These are phyloP conservation scores for Lactuca saligna DNA, from an alignment of 129 eudicot species.

Conservation along the genomic window DNA sequence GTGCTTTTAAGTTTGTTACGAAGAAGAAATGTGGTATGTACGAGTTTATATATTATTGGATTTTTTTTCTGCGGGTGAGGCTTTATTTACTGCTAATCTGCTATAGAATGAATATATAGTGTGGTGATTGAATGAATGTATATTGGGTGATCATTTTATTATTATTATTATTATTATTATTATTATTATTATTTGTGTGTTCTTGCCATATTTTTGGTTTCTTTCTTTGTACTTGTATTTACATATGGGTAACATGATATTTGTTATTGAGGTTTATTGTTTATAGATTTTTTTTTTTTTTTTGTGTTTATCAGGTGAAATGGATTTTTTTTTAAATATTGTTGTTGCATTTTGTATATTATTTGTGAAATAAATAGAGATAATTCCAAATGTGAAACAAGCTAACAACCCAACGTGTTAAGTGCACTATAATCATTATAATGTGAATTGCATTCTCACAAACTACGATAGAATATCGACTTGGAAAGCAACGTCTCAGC, in stretches of 20 bases:
- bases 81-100: background rate
- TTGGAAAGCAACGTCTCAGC: conserved; percentile 7
- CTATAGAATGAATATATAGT: background rate
- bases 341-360: no score
- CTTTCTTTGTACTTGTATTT: background rate
- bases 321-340: no score
- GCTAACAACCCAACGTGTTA: no score
- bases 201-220: background rate
- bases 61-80: conserved; percentile 18
- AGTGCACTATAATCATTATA: no score
- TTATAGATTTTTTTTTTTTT: no score
- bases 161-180: no score
- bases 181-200: background rate
- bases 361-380: background rate
- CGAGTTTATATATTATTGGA: background rate
- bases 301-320: background rate
- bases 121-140: background rate
- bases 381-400: no score
- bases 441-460: no score
- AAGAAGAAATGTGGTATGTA: background rate
- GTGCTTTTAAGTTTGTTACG: conserved; percentile 33
- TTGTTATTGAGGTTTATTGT: background rate
- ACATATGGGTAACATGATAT: background rate
- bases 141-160: background rate
- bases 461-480: no score